Percentiles rank a stretch among this genome's conserved stretches.
phyloP scores from a whole-genome alignment of 345 rosid genomes.

The Eucalyptus brandiana region DNA sequence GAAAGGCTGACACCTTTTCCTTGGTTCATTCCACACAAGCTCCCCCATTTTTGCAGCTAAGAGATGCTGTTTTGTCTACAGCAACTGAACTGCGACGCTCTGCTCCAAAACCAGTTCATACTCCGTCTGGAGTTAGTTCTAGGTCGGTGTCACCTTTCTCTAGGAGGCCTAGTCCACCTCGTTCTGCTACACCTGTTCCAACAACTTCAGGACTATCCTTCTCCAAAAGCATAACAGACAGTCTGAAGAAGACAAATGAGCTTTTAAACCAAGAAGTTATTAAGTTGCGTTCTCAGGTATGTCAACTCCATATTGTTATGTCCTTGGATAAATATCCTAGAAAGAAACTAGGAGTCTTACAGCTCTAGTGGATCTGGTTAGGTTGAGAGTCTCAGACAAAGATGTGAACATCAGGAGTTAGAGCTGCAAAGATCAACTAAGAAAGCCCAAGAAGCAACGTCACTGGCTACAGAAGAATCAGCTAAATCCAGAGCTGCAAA shows the following conservation, averaged over 20 bases:
- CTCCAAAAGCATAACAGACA: conserved; percentile 65
- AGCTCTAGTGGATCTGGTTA: conserved; percentile 7
- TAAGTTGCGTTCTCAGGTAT: conserved; percentile 86
- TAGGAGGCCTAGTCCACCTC: conserved; percentile 90
- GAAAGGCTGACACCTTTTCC: conserved; percentile 62
- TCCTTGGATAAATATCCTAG: not conserved
- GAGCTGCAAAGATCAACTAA: conserved; percentile 76
- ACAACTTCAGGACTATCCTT: conserved; percentile 71
- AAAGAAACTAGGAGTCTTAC: not conserved
- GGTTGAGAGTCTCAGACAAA: conserved; percentile 69
- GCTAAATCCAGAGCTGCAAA: conserved; percentile 83
- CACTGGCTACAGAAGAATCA: conserved; percentile 67
- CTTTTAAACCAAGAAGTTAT: conserved; percentile 85
- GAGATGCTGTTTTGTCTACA: conserved; percentile 56
- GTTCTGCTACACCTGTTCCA: conserved; percentile 90
- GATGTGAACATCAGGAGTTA: conserved; percentile 76
- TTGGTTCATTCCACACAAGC: conserved; percentile 65
- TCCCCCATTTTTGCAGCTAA: conserved; percentile 74
- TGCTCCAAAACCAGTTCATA: conserved; percentile 56
- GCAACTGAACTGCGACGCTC: conserved; percentile 54
- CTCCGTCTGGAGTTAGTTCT: conserved; percentile 76
- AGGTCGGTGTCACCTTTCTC: conserved; percentile 97
- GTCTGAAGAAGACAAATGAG: conserved; percentile 93
- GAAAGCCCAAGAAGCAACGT: conserved; percentile 76
- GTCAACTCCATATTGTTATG: not conserved